Conservation (phyloP, 1,139 yeast species). For the Taphrina populina region DNA sequence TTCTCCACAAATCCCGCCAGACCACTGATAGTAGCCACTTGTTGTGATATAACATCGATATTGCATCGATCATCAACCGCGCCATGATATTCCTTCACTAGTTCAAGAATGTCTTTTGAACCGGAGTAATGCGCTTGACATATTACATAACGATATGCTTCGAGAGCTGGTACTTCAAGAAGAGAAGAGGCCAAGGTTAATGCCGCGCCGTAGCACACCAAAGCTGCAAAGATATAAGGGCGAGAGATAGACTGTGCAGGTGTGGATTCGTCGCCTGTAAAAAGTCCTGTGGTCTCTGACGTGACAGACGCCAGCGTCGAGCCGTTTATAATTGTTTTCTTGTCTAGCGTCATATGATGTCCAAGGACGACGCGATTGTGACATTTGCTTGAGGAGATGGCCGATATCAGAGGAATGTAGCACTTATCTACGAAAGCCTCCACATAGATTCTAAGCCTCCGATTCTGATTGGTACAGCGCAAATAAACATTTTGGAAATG, state of each 20-base stretch:
- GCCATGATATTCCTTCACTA: neutral
- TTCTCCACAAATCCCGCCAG: neutral
- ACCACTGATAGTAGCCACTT: conserved; percentile 13
- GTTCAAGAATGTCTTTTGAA: neutral
- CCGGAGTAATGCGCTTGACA: conserved; percentile 1
- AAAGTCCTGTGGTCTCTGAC: too few relatives aligned
- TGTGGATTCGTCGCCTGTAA: too few relatives aligned
- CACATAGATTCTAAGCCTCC: too few relatives aligned
- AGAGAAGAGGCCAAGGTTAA: conserved; percentile 1
- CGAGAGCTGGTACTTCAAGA: conserved; percentile 5
- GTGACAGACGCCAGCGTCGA: too few relatives aligned
- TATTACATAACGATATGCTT: conserved; percentile 6
- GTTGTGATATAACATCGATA: conserved; percentile 3
- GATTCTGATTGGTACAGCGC: too few relatives aligned
- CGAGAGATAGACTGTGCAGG: too few relatives aligned
- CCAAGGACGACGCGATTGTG: neutral
- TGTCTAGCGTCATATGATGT: neutral
- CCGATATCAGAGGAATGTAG: too few relatives aligned
- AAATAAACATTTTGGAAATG: too few relatives aligned
- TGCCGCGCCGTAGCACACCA: neutral
- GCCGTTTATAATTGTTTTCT: too few relatives aligned
- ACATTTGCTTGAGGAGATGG: neutral
- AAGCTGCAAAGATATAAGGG: conserved; percentile 1
- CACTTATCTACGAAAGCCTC: too few relatives aligned
- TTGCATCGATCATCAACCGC: conserved; percentile 4